Base-by-base conservation (phyloP, 73 alveolate species). In the Paramecium sexaurelia region DNA sequence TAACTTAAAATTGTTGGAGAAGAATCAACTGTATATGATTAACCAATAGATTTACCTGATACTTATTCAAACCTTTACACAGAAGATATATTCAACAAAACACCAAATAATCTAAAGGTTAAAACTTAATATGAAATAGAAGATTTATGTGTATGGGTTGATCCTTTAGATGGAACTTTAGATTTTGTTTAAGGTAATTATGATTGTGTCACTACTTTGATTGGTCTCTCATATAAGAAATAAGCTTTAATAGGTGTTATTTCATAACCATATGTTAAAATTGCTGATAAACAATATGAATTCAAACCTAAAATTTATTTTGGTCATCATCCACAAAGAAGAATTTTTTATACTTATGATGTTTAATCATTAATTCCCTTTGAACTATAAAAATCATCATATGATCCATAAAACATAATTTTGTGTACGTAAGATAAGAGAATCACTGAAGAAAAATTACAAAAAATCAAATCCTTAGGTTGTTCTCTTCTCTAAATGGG, bases 161-260 rank as follows among this genome's bases (percentile, higher is more conserved):
- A 97, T 71, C 99, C 99, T 6, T 87, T 97, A 56, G 99, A 97
- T 87, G 99, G 99, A 36, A 97, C 99, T 36, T 43, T 91, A 20
- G 97, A 95, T 90, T 97, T 96, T 92, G 96, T 94, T 3, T 78
- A 85, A 82, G 98, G 97, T 1, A 92, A 95, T 40, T 67, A 92
- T 55, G 93, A 95, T 36, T 94, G 92, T 43, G 99, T 97, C 7
- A 95, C 98, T 13, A 94, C 97, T 7, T 57, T 95, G 26, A 90
- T 96, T 11, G 99, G 99, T 1, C 68, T 96, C 55, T 85, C 96
- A 17, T 43, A 69, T 45, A 40, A 92, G 5, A 68, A 71, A 35
- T 32, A 83, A 36, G 91, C 96, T 68, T 35, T 92, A 24, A 43
- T 66, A 40, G 96, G 96, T 6, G 33, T 92, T 7, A 91, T 92